A percentile compares a stretch with the other conserved stretches of the same genome.
Conservation (phyloP, 2,329 filamentous ascomycete species). For the Beauveria asiatica region DNA sequence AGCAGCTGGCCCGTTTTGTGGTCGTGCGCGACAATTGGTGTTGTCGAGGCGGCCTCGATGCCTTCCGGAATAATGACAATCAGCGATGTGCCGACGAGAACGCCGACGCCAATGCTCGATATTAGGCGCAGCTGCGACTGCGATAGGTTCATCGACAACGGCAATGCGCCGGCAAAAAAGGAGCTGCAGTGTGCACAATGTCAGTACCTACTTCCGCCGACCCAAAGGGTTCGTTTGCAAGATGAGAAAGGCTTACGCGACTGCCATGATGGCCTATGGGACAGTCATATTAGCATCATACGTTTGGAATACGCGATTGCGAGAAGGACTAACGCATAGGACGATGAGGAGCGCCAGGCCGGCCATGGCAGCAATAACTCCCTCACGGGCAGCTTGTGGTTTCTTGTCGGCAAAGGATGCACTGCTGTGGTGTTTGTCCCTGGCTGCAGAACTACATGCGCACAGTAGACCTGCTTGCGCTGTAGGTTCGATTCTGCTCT, state of each 20-base stretch:
- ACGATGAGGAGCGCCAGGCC: slow-evolving; percentile 31
- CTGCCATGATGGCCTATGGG: slow-evolving; percentile 45
- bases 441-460: background rate
- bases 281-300: slow-evolving; percentile 7
- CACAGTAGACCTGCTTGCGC: background rate
- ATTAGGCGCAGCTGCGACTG: slow-evolving; percentile 80
- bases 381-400: background rate
- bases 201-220: slow-evolving; percentile 9
- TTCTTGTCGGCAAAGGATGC: background rate
- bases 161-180: slow-evolving; percentile 85
- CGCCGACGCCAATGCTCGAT: slow-evolving; percentile 85
- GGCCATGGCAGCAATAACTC: slow-evolving; percentile 25
- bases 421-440: background rate
- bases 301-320: background rate
- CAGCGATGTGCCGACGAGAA: slow-evolving; percentile 87
- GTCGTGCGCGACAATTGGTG: slow-evolving; percentile 31
- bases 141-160: slow-evolving; percentile 80
- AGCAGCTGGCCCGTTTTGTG: slow-evolving; percentile 27
- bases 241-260: slow-evolving; percentile 38
- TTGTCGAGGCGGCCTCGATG: slow-evolving; percentile 75
- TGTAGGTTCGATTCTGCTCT: background rate
- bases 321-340: slow-evolving; percentile 29
- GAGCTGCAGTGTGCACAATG: slow-evolving; percentile 50
- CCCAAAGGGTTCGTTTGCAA: slow-evolving; percentile 9
- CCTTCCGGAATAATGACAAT: slow-evolving; percentile 98